A percentile compares a stretch with the other conserved stretches of the same genome.
Conservation (phyloP, 176 grass and related monocot genomes). For the Carex kokanica region DNA sequence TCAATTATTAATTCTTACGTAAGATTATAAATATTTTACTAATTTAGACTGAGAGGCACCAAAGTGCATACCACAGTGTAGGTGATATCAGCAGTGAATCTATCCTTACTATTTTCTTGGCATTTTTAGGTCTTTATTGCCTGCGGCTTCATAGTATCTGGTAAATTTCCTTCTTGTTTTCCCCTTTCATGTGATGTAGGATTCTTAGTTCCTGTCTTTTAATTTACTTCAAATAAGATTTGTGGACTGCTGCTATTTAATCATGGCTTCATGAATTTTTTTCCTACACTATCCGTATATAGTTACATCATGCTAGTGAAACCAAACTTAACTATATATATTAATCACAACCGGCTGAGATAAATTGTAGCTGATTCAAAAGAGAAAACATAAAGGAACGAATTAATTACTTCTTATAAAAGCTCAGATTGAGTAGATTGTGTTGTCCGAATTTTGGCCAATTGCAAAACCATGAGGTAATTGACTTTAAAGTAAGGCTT, state of each 20-base stretch:
- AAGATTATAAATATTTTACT: neutral
- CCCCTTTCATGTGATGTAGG: neutral
- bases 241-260: neutral
- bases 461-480: neutral
- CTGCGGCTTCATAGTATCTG: slow-evolving; percentile 74
- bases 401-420: neutral
- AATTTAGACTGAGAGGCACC: no score
- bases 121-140: slow-evolving; percentile 67
- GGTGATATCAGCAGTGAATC: neutral
- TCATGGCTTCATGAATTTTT: neutral
- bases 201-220: neutral
- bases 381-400: neutral
- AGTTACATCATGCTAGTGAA: neutral
- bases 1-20: neutral
- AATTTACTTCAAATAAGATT: neutral
- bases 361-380: neutral
- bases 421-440: neutral
- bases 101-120: slow-evolving; percentile 32
- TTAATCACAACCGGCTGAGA: neutral
- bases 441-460: neutral
- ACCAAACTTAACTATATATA: neutral
- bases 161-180: slow-evolving; percentile 40
- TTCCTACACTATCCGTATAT: neutral
- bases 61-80: neutral
- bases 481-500: neutral